Conservation (phyloP, 768 basidiomycete genomes). For the Tylopilus sp. region DNA sequence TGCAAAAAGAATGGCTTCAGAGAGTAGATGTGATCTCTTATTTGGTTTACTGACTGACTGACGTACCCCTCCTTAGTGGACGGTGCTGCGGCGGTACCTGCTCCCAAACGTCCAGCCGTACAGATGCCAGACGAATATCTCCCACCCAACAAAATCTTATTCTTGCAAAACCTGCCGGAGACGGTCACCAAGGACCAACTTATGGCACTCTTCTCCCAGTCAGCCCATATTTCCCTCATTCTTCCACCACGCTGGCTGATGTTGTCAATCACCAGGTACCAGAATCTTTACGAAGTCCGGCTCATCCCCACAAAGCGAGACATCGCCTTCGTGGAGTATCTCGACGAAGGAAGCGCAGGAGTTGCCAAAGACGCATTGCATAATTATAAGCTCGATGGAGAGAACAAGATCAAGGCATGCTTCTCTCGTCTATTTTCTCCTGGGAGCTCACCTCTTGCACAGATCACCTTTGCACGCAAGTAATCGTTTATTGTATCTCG, state of each 20-base stretch:
- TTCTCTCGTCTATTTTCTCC: background rate
- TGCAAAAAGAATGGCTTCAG: slow-evolving; percentile 75
- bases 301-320: slow-evolving; percentile 96
- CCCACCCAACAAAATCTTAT: slow-evolving; percentile 98
- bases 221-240: slow-evolving; percentile 27
- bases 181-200: slow-evolving; percentile 91
- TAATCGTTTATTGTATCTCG: slow-evolving; percentile 36
- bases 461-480: slow-evolving; percentile 78
- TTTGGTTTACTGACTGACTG: background rate
- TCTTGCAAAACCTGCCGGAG: slow-evolving; percentile 95
- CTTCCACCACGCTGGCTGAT: background rate
- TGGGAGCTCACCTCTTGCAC: slow-evolving; percentile 10
- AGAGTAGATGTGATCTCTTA: slow-evolving; percentile 45
- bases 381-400: slow-evolving; percentile 96
- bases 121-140: slow-evolving; percentile 99
- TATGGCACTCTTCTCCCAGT: slow-evolving; percentile 89
- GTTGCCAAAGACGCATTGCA: slow-evolving; percentile 94
- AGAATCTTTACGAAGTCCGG: slow-evolving; percentile 95
- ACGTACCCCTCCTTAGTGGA: slow-evolving; percentile 49
- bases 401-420: slow-evolving; percentile 94
- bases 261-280: slow-evolving; percentile 56
- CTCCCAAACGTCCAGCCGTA: slow-evolving; percentile 75
- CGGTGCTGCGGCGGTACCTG: slow-evolving; percentile 60
- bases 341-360: slow-evolving; percentile 88
- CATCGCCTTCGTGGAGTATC: slow-evolving; percentile 97